Percentiles rank a stretch among this genome's conserved stretches.
phyloP scores from a whole-genome alignment of 306 rosid species.

The Ceratonia siliqua region DNA sequence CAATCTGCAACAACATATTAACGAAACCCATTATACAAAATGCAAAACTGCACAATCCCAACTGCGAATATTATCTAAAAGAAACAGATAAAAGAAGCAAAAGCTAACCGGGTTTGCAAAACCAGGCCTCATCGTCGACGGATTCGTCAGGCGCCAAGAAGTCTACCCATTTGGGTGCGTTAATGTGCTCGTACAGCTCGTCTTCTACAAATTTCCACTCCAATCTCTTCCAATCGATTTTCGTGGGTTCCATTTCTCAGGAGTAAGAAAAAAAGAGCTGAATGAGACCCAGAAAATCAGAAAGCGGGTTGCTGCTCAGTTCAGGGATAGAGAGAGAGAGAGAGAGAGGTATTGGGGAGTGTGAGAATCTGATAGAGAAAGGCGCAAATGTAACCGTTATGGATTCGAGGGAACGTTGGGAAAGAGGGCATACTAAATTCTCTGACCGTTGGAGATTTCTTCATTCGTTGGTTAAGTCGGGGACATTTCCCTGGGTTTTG shows the following conservation, averaged over 20 bases:
- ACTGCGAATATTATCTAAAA: neutral
- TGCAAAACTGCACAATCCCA: conserved; percentile 16
- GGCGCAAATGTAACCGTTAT: conserved; percentile 60
- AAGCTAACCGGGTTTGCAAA: conserved; percentile 73
- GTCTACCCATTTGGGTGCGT: conserved; percentile 95
- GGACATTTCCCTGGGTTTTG: neutral
- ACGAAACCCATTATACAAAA: conserved; percentile 1
- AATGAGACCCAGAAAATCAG: conserved; percentile 17
- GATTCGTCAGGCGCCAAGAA: conserved; percentile 57
- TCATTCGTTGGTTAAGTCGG: neutral
- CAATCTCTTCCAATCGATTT: conserved; percentile 84
- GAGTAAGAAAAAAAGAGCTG: neutral
- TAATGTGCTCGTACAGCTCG: conserved; percentile 71
- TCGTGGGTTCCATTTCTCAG: conserved; percentile 82
- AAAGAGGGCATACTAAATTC: neutral
- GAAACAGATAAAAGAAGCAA: neutral
- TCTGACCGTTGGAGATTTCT: conserved; percentile 69
- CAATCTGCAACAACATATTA: conserved; percentile 59
- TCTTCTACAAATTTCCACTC: conserved; percentile 85
- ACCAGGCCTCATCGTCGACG: conserved; percentile 78
- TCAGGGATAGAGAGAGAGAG: neutral
- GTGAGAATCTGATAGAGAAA: conserved; percentile 17
- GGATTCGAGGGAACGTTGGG: conserved; percentile 42
- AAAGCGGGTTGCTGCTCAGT: neutral
- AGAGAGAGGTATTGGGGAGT: neutral